Base-by-base conservation (phyloP, 768 basidiomycete genomes). In the Obba rivulosa region DNA sequence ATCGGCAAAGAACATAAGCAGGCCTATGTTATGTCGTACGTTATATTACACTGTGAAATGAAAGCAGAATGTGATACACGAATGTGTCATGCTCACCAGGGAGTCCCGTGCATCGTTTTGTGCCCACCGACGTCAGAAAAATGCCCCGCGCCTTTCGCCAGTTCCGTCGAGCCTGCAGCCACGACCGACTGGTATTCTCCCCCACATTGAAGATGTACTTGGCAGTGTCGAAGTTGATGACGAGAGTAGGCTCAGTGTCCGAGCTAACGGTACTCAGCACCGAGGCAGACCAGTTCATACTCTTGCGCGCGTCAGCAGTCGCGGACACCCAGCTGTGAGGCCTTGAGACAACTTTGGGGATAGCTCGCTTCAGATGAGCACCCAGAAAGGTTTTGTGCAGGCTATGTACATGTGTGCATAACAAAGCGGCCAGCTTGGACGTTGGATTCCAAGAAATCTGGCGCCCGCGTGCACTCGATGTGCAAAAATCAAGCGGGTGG, bases 161-260 rank as follows among this genome's bases (percentile, higher is more conserved):
- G 42, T 79, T 79, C 39, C 76, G 69, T 53, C 69, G 71, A 50
- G 80, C 80, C 67, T 92, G 85, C 14, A 83, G 66, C 60, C 86
- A 87, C 0, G 85, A 69, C 31, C 94, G 72, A 37, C 81, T 83
- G 1, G 85, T 81, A 50, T 85, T 86, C 65, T 96, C 92, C 8
- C 89, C 85, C 17, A 75, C 81, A 65, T 93, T 93, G 75, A 97
- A 92, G 34, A 94, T 74, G 57, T 93, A 97, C 57, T 90, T 87
- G 11, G 78, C 83, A 45, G 76, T 72, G 55, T 88, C 85, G 62
- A 92, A 93, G 1, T 76, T 73, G 55, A 95, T 66, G 50, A 87
- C 67, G 21, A 96, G 67, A 8, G 85, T 78, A 0, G 92, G 85
- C 54, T 91, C 83, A 1, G 92, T 88, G 68, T 97, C 94, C 43